Evolutionary conservation across 345 rosid species (phyloP), one percentile per base, ranked within the genome.

Genomic region (Melaleuca alternifolia): DNA sequence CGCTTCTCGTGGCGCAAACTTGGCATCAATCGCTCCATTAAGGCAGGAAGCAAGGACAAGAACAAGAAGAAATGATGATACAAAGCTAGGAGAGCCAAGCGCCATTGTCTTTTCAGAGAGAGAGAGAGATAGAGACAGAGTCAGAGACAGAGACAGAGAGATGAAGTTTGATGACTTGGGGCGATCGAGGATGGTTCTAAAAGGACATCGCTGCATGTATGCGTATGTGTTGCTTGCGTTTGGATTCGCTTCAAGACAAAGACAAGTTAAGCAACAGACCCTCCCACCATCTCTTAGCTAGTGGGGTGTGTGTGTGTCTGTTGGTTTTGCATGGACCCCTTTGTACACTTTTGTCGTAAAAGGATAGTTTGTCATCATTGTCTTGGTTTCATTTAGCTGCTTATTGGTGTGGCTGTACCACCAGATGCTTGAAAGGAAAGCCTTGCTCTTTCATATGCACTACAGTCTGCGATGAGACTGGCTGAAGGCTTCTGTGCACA

Each of bases 61-160:
- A 85, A 48, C 81, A 61, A 83, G 46, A 51, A 44, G 9, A 53
- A 83, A 16, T 20, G 44, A 83, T 28, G 59, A 51, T 12, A 51
- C 59, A 30, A 83, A 54, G 85, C 85, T 51, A 10, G 11, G 41
- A 84, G 81, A 84, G 48, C 86, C 71, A 57, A 26, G n/a, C 30
- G 84, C 90, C 86, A 88, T 88, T 28, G 77, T 28, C 26, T 83
- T 83, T 83, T 83, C 59, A n/a, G 3, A 15, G 52, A 54, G 86
- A 62, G 76, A 28, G 79, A 84, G 86, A 57, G 61, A 18, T 33
- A 7, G 41, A 83, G 85, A 33, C 20, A 52, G n/a, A n/a, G n/a
- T n/a, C n/a, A 84, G 86, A 57, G 61, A 18, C 33, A 7, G 61
- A 51, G 54, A 57, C 30, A n/a, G 15, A 57, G 65, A 57, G 65